Base-by-base conservation (phyloP, 2,329 filamentous ascomycete genomes). In the Plectosphaerella cucumerina region DNA sequence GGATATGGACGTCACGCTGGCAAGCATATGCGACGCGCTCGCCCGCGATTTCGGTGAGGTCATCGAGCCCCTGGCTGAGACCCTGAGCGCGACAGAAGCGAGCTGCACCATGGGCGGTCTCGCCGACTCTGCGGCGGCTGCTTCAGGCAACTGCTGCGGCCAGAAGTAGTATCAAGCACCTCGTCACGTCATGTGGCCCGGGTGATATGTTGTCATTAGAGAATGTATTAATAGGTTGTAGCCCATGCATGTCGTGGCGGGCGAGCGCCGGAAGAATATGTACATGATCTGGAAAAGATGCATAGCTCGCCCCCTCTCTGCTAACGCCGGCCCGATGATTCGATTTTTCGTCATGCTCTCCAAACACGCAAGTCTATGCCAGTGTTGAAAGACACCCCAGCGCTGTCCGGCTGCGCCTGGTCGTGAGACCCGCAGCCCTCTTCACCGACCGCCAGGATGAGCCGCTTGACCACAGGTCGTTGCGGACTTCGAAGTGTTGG, bases 1-100 rank as follows among this genome's bases (percentile, higher is more conserved):
- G 0, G 67, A 69, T 18, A 82, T 82, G 61, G 86, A 90, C 61
- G 67, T 86, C 23, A 60, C 72, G 35, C 76, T 90, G 66, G 87
- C 86, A 0, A 61, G 64, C 5, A 71, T 81, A 53, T 89, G 86
- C 60, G 86, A 89, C 64, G 63, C 71, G 21, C 66, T 82, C 6
- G 84, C 82, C 23, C 61, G 58, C 15, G 74, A 79, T 55, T 77
- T 83, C 62, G 82, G 81, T 34, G 84, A 86, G 64, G 59, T 76
- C 14, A 17, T 48, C 17, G 60, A 69, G 37, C 65, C 41, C 14
- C 17, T 11, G 15, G 14, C 47, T 3, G 37, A 39, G 20, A 15
- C 61, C 50, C 37, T n/a, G 48, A 26, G 42, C 12, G 21, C 5
- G 17, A 23, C 21, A 21, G 20, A 14, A 5, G 50, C 61, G 15